phyloP scores from a whole-genome alignment of 768 basidiomycete genomes.

The Serendipita indica region DNA sequence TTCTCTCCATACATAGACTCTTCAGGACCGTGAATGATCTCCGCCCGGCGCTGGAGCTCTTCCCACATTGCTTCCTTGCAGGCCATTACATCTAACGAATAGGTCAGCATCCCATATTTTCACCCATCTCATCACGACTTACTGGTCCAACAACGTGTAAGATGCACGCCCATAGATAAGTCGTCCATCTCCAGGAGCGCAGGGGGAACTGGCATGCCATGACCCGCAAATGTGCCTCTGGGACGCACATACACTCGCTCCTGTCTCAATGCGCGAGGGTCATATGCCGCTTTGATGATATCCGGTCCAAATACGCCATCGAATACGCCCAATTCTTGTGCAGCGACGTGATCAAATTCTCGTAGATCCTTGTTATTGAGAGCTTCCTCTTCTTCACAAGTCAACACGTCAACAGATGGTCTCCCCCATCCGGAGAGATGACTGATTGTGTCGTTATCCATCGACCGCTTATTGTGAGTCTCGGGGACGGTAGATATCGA shows the following conservation, averaged over 20 bases:
- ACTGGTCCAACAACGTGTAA: not conserved
- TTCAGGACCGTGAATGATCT: not conserved
- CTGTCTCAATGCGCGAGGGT: not conserved
- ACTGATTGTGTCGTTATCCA: not conserved
- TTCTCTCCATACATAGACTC: not conserved
- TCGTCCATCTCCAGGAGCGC: conserved; percentile 6
- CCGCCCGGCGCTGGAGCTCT: conserved; percentile 7
- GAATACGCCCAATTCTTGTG: not conserved
- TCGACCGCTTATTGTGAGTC: not conserved
- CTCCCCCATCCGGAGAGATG: no score
- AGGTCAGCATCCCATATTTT: not conserved
- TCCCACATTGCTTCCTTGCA: conserved; percentile 14
- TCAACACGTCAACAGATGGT: not conserved
- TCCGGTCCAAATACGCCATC: not conserved
- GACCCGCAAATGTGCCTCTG: conserved; percentile 21
- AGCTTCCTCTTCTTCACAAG: not conserved
- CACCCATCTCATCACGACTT: not conserved
- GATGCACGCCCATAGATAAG: not conserved
- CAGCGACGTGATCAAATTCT: not conserved
- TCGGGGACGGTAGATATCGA: not conserved
- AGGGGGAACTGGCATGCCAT: conserved; percentile 19
- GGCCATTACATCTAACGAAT: not conserved
- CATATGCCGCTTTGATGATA: not conserved
- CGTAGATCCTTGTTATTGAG: not conserved
- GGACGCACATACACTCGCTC: not conserved